These are phyloP conservation scores for Phoma sp. DNA, from an alignment of 2,329 filamentous ascomycete species.

Conservation along the genomic window DNA sequence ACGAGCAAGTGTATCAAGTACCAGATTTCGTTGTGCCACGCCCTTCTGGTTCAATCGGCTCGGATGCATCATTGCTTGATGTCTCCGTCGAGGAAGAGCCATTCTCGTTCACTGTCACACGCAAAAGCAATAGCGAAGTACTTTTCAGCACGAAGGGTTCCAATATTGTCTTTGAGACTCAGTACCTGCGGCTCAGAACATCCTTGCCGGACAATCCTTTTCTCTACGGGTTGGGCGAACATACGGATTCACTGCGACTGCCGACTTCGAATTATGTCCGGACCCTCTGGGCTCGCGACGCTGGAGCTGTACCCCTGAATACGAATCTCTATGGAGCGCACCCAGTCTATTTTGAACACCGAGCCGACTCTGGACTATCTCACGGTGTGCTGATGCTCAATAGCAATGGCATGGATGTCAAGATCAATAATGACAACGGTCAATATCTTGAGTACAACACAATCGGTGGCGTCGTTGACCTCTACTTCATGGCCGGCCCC, in stretches of 20 bases:
- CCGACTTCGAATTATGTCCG: conserved; percentile 73
- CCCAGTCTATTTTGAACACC: conserved; percentile 76
- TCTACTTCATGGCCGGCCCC: conserved; percentile 60
- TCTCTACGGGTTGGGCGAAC: conserved; percentile 80
- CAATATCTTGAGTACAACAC: conserved; percentile 82
- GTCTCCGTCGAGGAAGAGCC: conserved; percentile 64
- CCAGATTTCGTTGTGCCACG: conserved; percentile 74
- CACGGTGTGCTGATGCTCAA: conserved; percentile 47
- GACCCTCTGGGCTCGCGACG: conserved; percentile 75
- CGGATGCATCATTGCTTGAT: conserved; percentile 55
- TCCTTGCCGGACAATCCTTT: conserved; percentile 71
- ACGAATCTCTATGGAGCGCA: conserved; percentile 77
- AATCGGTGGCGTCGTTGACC: conserved; percentile 77
- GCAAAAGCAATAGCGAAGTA: conserved; percentile 63
- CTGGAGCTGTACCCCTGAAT: conserved; percentile 65
- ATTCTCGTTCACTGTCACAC: conserved; percentile 71
- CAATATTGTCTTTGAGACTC: conserved; percentile 74
- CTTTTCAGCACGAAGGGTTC: conserved; percentile 75
- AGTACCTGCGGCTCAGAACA: conserved; percentile 77
- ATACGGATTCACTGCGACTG: conserved; percentile 72
- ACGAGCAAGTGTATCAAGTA: conserved; percentile 75
- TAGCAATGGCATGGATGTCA: conserved; percentile 70
- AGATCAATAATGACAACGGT: conserved; percentile 69
- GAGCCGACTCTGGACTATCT: conserved; percentile 52
- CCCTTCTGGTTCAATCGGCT: conserved; percentile 50